Percentiles rank a stretch among this genome's conserved stretches.
Conservation (phyloP, 129 eudicot genomes). For the Tagetes patula region DNA sequence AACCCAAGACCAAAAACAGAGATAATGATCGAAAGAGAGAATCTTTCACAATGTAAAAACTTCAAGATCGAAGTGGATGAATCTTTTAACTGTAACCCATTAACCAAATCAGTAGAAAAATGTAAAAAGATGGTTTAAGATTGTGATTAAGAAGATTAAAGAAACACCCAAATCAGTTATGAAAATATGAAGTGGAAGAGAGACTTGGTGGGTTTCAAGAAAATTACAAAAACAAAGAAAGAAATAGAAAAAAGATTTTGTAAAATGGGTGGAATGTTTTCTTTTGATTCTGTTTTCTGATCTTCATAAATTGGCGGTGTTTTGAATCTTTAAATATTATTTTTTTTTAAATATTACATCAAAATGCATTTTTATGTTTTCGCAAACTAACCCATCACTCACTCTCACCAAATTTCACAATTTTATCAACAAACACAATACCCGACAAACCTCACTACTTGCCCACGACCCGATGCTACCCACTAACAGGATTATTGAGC, state of each 20-base stretch:
- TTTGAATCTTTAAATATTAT: slow-evolving; percentile 7
- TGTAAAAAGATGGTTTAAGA: slow-evolving; percentile 16
- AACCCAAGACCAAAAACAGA: slow-evolving; percentile 1
- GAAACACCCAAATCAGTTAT: slow-evolving; percentile 6
- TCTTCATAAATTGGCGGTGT: slow-evolving; percentile 32
- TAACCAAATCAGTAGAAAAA: slow-evolving; percentile 29
- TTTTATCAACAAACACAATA: no score
- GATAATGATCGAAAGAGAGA: slow-evolving; percentile 7
- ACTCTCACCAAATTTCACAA: no score
- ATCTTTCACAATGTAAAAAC: slow-evolving; percentile 18
- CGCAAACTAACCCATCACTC: no score
- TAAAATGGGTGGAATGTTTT: slow-evolving; percentile 10
- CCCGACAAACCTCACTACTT: no score
- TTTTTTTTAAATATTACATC: background rate
- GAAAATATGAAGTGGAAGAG: slow-evolving; percentile 55
- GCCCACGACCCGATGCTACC: no score
- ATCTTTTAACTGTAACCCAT: slow-evolving; percentile 42
- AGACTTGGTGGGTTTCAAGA: slow-evolving; percentile 22
- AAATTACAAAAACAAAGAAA: slow-evolving; percentile 18
- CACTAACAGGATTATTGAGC: no score
- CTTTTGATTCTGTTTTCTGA: slow-evolving; percentile 13
- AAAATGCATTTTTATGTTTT: background rate
- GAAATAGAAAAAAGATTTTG: slow-evolving; percentile 3
- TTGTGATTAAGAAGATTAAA: slow-evolving; percentile 27
- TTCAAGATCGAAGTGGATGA: slow-evolving; percentile 28